phyloP scores from a whole-genome alignment of 371 early-diverging fungal genomes.

The Rhizopus delemar region DNA sequence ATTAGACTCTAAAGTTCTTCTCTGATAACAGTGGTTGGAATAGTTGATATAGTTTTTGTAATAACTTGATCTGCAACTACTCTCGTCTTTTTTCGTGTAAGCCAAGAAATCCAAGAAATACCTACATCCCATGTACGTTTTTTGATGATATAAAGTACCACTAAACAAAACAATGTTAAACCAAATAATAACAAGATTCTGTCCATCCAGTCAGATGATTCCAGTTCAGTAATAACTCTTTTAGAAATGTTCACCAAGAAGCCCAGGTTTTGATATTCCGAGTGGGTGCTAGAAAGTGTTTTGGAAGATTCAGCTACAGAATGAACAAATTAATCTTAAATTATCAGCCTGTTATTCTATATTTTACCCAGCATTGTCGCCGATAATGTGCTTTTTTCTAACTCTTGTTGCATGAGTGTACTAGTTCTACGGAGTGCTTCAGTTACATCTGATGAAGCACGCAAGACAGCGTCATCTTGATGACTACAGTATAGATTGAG shows the following conservation, averaged over 20 bases:
- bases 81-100: slow-evolving; percentile 29
- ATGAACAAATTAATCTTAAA: background rate
- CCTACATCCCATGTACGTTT: slow-evolving; percentile 71
- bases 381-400: slow-evolving; percentile 69
- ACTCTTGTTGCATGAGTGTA: slow-evolving; percentile 72
- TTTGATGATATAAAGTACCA: slow-evolving; percentile 69
- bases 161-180: slow-evolving; percentile 59
- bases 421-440: slow-evolving; percentile 67
- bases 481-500: slow-evolving; percentile 15
- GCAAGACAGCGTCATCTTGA: slow-evolving; percentile 47
- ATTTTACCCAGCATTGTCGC: slow-evolving; percentile 64
- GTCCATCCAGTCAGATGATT: slow-evolving; percentile 73
- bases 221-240: slow-evolving; percentile 66
- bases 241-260: slow-evolving; percentile 63
- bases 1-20: background rate
- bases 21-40: background rate
- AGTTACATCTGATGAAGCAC: slow-evolving; percentile 63
- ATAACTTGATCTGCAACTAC: background rate
- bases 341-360: background rate
- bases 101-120: slow-evolving; percentile 54
- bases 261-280: slow-evolving; percentile 67
- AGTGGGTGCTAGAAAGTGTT: slow-evolving; percentile 53
- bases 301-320: slow-evolving; percentile 65
- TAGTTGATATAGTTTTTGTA: background rate
- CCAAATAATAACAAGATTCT: slow-evolving; percentile 67